Conservation (phyloP, 345 rosid genomes). For the Salix purpurea region DNA sequence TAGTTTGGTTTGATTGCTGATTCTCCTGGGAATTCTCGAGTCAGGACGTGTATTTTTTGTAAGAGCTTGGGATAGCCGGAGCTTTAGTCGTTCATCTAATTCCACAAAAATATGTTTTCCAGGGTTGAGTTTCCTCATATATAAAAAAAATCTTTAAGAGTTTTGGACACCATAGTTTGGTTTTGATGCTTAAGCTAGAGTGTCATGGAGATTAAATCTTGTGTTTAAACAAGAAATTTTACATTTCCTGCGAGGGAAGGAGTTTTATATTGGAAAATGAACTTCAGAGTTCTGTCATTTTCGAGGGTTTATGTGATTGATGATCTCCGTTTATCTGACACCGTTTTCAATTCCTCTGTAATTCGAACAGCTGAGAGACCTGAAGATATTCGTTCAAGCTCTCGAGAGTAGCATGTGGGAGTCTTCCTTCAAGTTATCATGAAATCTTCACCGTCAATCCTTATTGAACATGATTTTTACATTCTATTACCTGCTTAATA, state of each 20-base stretch:
- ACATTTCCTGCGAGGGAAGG: neutral
- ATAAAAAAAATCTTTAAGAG: neutral
- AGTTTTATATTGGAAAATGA: neutral
- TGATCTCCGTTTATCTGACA: neutral
- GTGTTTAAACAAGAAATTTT: neutral
- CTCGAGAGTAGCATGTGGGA: neutral
- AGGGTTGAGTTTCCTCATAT: no score
- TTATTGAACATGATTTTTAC: no score
- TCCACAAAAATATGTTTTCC: no score
- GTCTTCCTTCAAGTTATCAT: neutral
- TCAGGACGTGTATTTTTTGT: no score
- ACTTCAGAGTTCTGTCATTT: no score
- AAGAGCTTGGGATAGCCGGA: accelerated
- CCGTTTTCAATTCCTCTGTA: neutral
- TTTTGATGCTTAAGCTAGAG: neutral
- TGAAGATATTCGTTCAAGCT: neutral
- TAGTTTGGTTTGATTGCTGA: neutral
- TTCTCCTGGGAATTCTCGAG: no score
- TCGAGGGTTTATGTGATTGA: neutral
- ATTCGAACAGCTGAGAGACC: neutral
- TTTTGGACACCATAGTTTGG: neutral
- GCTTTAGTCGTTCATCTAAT: accelerated
- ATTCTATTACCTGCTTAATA: no score
- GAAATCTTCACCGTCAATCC: neutral
- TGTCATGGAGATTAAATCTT: neutral